These are phyloP conservation scores for Boletus albobrunnescens DNA, from an alignment of 1,284 basidiomycete species.

Conservation along the genomic window DNA sequence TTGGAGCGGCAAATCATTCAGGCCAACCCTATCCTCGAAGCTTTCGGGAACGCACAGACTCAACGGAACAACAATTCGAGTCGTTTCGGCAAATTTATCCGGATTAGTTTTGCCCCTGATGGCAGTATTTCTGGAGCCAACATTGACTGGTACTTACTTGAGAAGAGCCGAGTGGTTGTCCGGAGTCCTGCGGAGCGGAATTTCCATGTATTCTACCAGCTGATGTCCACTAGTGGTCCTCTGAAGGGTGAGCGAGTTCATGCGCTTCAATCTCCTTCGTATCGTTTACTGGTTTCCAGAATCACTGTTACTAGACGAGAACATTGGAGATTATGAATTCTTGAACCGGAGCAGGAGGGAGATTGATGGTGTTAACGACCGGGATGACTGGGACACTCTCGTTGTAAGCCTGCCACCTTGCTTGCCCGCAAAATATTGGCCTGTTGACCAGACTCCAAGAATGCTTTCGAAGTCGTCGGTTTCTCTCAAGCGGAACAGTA, in stretches of 20 bases:
- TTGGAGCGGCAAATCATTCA: constrained; percentile 96
- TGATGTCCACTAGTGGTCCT: constrained; percentile 62
- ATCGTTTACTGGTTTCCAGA: constrained; percentile 42
- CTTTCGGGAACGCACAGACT: constrained; percentile 98
- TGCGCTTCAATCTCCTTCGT: background rate
- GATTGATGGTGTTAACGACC: constrained; percentile 94
- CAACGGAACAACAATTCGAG: constrained; percentile 99
- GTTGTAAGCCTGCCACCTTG: constrained; percentile 45
- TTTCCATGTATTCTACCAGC: constrained; percentile 98
- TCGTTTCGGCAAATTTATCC: constrained; percentile 97
- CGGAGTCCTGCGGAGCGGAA: constrained; percentile 85
- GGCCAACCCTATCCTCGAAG: constrained; percentile 96
- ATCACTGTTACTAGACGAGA: constrained; percentile 71
- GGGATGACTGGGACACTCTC: constrained; percentile 81
- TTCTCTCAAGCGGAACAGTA: constrained; percentile 84
- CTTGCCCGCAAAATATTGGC: background rate
- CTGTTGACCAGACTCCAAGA: constrained; percentile 39
- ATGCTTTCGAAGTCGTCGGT: constrained; percentile 82
- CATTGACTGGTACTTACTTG: constrained; percentile 98
- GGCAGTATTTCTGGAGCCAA: constrained; percentile 97
- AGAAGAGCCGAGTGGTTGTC: constrained; percentile 95
- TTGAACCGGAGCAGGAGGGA: constrained; percentile 86
- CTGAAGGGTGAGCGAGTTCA: constrained; percentile 56
- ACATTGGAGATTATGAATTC: constrained; percentile 84
- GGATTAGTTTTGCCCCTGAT: constrained; percentile 91